These are phyloP conservation scores for Didymella exigua DNA, from an alignment of 2,329 filamentous ascomycete genomes.

Conservation along the genomic window DNA sequence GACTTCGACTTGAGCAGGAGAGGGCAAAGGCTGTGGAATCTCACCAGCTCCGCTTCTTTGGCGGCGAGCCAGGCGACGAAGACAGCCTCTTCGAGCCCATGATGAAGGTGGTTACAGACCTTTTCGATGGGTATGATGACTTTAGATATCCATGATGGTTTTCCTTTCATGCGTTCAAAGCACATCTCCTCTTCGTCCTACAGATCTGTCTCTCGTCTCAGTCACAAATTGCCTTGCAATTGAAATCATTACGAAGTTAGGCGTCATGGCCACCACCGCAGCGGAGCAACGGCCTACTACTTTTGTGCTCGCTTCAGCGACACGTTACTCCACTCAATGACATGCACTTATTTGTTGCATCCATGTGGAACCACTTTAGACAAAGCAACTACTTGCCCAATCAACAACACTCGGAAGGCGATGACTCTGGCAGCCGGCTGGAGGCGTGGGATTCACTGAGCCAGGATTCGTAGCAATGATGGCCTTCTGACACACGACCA, in stretches of 20 bases:
- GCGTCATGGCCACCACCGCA: not conserved
- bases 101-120: conserved; percentile 54
- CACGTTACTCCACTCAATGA: not conserved
- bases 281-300: conserved; percentile 1
- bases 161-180: conserved; percentile 1
- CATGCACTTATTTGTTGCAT: not conserved
- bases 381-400: not conserved
- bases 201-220: conserved; percentile 23
- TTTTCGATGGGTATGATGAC: conserved; percentile 53
- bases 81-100: conserved; percentile 52
- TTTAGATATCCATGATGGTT: conserved; percentile 50
- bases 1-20: conserved; percentile 38
- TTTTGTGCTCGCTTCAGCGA: not conserved
- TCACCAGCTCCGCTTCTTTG: conserved; percentile 52
- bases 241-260: conserved; percentile 6
- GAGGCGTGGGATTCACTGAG: conserved; percentile 48
- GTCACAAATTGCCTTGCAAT: conserved; percentile 2
- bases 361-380: not conserved
- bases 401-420: conserved; percentile 19
- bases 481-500: conserved; percentile 5
- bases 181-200: conserved; percentile 14
- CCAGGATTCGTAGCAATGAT: conserved; percentile 49
- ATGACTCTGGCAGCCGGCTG: conserved; percentile 39
- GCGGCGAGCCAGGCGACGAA: conserved; percentile 51
- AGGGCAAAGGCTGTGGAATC: conserved; percentile 39